Evolutionary conservation across 1,284 basidiomycete species (phyloP), one percentile per base, ranked within the genome.

Genomic region (Trametes sp.): DNA sequence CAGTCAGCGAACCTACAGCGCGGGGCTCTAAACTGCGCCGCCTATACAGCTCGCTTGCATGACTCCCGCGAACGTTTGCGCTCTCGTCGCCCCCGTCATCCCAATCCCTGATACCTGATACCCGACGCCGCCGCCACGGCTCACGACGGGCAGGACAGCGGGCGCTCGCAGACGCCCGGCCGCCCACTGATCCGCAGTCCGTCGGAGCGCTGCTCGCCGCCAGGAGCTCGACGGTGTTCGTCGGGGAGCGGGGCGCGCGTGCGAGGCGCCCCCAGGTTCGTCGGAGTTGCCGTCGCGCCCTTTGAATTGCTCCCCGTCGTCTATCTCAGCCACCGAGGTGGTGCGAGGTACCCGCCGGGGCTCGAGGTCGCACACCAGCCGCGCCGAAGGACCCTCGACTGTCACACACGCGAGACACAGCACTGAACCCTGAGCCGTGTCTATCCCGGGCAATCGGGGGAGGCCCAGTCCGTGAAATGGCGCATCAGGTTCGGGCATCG

Each of bases 1-100:
- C 46, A 54, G 59, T 60, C 59, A 60, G 59, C 59, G 59, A 60
- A 60, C 36, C 46, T 60, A n/a, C 59, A 26, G 59, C 59, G 46
- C 21, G 36, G 38, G n/a, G 52, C 52, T 50, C 52, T 44, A 60
- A 60, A 60, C 59, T 60, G 59, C 59, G 59, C 59, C 59, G 59
- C 59, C 52, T 54, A 50, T 54, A 33, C 19, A 11, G 16, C 51
- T 59, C 58, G 59, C 59, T 54, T 38, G 38, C 59, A 26, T 19
- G 48, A 26, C 59, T 60, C 59, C 59, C 59, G 59, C 59, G 59
- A 60, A 60, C 33, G 51, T 60, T 60, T 53, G 44, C 29, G 36
- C 38, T 11, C 38, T 1, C 36, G 7, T 13, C 51, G 51, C 36
- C 36, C 56, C 38, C 36, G 24, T 31, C 46, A 35, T 31, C 26